Evolutionary conservation across 768 basidiomycete genomes (phyloP).

Genomic region (Rhizopogon vinicolor): DNA sequence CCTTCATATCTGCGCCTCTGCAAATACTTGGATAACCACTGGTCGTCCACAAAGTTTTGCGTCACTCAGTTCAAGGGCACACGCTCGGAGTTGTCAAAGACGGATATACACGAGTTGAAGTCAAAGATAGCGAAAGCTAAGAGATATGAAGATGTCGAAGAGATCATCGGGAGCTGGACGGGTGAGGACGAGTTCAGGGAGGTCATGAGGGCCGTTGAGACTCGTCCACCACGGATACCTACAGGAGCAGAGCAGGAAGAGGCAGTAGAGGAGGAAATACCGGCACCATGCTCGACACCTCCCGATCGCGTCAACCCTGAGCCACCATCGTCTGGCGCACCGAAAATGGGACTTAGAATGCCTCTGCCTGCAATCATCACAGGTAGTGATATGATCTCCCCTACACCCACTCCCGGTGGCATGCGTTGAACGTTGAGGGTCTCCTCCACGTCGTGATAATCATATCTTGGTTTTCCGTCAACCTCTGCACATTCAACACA

Average conservation of each 20-base stretch:
- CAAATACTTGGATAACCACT: constrained; percentile 74
- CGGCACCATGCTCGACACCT: constrained; percentile 38
- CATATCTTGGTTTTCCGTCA: neutral
- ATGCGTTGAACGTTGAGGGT: neutral
- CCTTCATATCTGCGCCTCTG: constrained; percentile 72
- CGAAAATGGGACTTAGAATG: constrained; percentile 33
- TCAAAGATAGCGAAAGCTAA: constrained; percentile 58
- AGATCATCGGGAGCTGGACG: constrained; percentile 48
- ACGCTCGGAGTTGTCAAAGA: constrained; percentile 51
- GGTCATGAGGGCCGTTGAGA: constrained; percentile 44
- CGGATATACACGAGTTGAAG: constrained; percentile 52
- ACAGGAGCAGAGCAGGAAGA: neutral
- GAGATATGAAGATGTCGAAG: constrained; percentile 48
- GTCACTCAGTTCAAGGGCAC: constrained; percentile 74
- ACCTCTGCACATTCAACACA: neutral
- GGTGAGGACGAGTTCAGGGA: constrained; percentile 60
- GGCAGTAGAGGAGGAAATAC: constrained; percentile 30
- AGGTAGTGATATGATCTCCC: constrained; percentile 42
- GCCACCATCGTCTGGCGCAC: constrained; percentile 48
- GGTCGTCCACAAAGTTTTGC: constrained; percentile 86
- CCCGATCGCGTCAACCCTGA: constrained; percentile 53
- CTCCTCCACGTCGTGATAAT: neutral
- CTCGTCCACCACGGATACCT: constrained; percentile 15
- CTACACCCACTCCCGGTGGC: constrained; percentile 33
- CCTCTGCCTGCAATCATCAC: constrained; percentile 35